Conservation (phyloP, 139 green algal species). For the Chlorella sp. region DNA sequence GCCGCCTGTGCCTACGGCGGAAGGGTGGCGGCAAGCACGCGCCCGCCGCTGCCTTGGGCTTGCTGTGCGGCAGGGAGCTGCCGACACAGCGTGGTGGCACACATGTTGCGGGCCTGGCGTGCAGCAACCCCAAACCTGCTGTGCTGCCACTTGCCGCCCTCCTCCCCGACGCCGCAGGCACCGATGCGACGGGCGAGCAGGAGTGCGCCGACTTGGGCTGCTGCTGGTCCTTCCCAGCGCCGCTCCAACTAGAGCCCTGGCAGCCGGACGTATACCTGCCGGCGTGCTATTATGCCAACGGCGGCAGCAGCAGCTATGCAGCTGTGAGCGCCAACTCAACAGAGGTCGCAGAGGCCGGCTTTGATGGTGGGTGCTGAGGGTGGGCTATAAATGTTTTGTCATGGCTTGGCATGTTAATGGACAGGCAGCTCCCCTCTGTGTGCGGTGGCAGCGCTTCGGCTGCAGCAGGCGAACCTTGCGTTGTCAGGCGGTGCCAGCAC, state of each 20-base stretch:
- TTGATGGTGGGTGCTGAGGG: background rate
- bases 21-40: no score
- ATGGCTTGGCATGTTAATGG: no score
- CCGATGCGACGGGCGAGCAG: slow-evolving; percentile 44
- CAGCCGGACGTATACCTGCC: slow-evolving; percentile 38
- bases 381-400: no score
- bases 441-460: no score
- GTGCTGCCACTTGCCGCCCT: background rate
- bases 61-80: no score
- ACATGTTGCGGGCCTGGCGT: no score
- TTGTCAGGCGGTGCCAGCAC: no score
- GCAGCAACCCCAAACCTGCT: no score
- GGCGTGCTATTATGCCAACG: slow-evolving; percentile 56
- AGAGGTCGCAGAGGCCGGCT: background rate
- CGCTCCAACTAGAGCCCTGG: background rate
- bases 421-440: no score
- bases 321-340: background rate
- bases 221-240: slow-evolving; percentile 47
- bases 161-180: slow-evolving; percentile 34
- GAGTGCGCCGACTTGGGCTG: slow-evolving; percentile 48
- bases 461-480: no score
- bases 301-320: slow-evolving; percentile 27
- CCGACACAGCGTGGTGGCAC: no score
- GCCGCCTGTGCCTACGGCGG: no score
- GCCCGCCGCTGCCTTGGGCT: background rate